Evolutionary conservation across 306 rosid genomes (phyloP).

Genomic region (Lagenaria siceraria): DNA sequence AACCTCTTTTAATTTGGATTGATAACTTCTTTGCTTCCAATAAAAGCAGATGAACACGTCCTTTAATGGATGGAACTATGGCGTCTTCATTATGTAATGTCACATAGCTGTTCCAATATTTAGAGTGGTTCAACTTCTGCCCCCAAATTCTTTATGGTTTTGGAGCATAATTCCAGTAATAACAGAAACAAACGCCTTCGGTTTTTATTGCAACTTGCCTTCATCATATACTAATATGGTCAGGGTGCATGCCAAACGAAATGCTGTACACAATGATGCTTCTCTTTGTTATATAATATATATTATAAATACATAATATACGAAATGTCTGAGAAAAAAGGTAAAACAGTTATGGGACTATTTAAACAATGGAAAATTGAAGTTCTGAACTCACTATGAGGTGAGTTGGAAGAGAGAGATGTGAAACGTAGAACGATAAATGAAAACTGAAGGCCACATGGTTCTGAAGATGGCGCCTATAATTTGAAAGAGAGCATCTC

Average conservation of each 20-base stretch:
- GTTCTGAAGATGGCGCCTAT: constrained; percentile 30
- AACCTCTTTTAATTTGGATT: no score
- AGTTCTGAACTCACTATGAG: constrained; percentile 3
- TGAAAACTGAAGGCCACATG: constrained; percentile 21
- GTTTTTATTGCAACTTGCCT: not conserved
- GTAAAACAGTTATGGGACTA: not conserved
- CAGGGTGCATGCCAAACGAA: not conserved
- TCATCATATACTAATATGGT: not conserved
- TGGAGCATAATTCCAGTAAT: not conserved
- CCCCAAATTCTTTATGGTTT: not conserved
- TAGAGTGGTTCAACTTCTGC: not conserved
- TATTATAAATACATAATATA: not conserved
- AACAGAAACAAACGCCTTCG: not conserved
- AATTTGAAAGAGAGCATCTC: constrained; percentile 28
- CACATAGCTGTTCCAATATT: not conserved
- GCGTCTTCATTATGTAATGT: not conserved
- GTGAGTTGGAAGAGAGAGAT: not conserved
- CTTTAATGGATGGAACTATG: not conserved
- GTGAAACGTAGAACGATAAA: constrained; percentile 12
- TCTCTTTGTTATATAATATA: not conserved
- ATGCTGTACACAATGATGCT: not conserved
- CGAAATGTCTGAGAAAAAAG: not conserved
- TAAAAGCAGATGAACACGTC: not conserved
- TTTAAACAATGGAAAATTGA: not conserved
- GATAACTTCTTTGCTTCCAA: not conserved